phyloP scores from a whole-genome alignment of 495 filamentous ascomycete genomes.

The Pseudomonodictys pantanalensis region DNA sequence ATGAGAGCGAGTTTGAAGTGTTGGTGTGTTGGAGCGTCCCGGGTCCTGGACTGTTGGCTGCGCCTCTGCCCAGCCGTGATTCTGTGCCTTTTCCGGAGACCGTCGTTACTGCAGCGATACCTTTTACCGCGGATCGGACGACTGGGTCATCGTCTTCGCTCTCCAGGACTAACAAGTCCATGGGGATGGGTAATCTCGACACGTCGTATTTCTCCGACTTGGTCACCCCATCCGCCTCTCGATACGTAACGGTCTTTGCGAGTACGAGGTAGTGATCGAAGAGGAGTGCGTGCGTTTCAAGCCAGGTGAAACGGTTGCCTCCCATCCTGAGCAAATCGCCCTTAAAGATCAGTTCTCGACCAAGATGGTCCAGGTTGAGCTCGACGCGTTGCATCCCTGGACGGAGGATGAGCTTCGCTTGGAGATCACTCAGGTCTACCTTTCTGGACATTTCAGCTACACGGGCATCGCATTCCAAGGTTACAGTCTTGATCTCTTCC shows the following conservation, averaged over 20 bases:
- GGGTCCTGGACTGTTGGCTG: constrained; percentile 51
- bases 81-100: constrained; percentile 47
- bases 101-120: constrained; percentile 65
- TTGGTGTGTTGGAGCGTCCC: constrained; percentile 63
- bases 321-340: constrained; percentile 89
- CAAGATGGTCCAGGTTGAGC: constrained; percentile 86
- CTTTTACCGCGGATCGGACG: constrained; percentile 72
- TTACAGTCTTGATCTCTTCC: constrained; percentile 92
- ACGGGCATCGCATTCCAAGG: constrained; percentile 85
- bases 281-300: constrained; percentile 87
- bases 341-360: constrained; percentile 80
- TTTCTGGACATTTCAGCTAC: constrained; percentile 94
- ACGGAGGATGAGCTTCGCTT: constrained; percentile 73
- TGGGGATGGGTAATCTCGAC: constrained; percentile 93
- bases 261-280: constrained; percentile 97
- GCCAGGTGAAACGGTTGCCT: constrained; percentile 80
- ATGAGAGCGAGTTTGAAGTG: constrained; percentile 54
- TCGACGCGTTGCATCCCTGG: constrained; percentile 85
- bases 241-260: constrained; percentile 70
- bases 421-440: constrained; percentile 84
- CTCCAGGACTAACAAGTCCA: constrained; percentile 91
- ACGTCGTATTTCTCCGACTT: constrained; percentile 91
- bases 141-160: constrained; percentile 89
- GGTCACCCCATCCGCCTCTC: constrained; percentile 60
- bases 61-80: constrained; percentile 54